Base-by-base conservation (phyloP, 1,284 basidiomycete species). In the Rhodotorula sp. region DNA sequence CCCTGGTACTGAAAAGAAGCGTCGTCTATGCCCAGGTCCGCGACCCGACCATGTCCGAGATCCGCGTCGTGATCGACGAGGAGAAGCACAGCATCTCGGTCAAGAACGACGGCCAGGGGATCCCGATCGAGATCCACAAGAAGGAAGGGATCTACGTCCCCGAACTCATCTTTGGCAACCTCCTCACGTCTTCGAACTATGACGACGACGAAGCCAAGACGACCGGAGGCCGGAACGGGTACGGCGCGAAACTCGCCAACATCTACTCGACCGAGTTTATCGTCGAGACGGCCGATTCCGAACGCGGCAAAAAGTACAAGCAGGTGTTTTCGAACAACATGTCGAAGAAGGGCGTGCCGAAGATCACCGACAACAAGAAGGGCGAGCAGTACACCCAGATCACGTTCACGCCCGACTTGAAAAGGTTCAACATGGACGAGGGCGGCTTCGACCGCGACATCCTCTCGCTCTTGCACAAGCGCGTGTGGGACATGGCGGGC, bases 171-270 rank as follows among this genome's bases (percentile, higher is more conserved):
- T 99, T 99, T 80, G 97, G 96, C 23, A 90, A 97, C 81, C 86
- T 99, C 16, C 87, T 99, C 58, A 94, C 97, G 0, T 94, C 92
- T 29, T 97, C 94, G 69, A 99, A 99, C 84, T 99, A 97, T 80
- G 96, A 99, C 81, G 97, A 99, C 79, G 92, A 95, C 81, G 95
- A 99, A 84, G 97, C 95, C 86, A 99, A 98, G 83, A 87, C 99
- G 62, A 97, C 95, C 2, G 97, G 97, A 83, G 97, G 97, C 83
- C 88, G 97, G 80, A 99, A 99, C 80, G 97, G 97, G 80, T 99
- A 94, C 80, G 97, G 97, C 80, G 97, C 97, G 65, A 97, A 99
- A 83, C 87, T 99, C 61, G 91, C 97, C 72, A 99, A 99, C 83
- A 98, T 99, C 79, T 99, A 99, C 84, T 99, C 97, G 5, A 90